Conservation (phyloP, 2,329 filamentous ascomycete species). For the Fusarium papillatum region DNA sequence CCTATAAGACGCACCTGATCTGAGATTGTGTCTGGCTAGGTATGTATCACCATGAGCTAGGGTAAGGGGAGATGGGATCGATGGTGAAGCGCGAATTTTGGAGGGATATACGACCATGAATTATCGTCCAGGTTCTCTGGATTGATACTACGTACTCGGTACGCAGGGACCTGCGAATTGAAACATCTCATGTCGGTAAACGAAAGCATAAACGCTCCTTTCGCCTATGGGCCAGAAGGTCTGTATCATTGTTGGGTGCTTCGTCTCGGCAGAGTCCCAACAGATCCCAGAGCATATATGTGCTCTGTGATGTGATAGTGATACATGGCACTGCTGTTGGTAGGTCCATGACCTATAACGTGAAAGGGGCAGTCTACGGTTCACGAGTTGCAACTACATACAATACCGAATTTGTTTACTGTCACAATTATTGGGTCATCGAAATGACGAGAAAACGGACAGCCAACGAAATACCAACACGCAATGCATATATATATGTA, state of each 20-base stretch:
- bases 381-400: neutral
- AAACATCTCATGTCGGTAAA: slow-evolving; percentile 4
- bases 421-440: neutral
- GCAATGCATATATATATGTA: neutral
- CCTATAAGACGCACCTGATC: neutral
- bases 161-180: neutral
- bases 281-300: neutral
- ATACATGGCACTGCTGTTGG: neutral
- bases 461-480: neutral
- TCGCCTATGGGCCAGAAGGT: neutral
- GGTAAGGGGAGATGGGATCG: neutral
- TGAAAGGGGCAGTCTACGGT: neutral
- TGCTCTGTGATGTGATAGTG: neutral
- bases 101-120: neutral
- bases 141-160: neutral
- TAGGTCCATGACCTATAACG: neutral
- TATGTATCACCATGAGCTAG: neutral
- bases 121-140: neutral
- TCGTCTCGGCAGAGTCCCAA: neutral
- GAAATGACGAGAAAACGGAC: too few species aligned
- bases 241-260: neutral
- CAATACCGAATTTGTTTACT: neutral
- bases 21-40: neutral
- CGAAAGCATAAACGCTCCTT: neutral
- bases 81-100: neutral